phyloP scores from a whole-genome alignment of 371 early-diverging fungal species.

The Haplosporangium sp. region DNA sequence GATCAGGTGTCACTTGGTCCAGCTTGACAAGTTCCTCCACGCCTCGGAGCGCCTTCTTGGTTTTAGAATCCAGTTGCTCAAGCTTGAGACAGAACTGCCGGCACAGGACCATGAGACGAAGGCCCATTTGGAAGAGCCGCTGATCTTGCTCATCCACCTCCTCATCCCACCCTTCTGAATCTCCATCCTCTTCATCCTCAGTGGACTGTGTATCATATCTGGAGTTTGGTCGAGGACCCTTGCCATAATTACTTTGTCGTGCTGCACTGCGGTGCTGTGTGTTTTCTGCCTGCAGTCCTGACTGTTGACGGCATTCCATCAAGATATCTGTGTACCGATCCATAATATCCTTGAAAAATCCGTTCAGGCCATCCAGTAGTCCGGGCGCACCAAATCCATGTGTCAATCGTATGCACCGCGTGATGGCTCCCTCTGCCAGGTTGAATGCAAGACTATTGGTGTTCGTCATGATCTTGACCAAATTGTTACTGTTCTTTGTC shows the following conservation, averaged over 20 bases:
- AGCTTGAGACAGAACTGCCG: conserved; percentile 57
- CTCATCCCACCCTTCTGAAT: conserved; percentile 57
- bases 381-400: conserved; percentile 71
- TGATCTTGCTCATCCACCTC: conserved; percentile 51
- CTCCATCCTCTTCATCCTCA: conserved; percentile 50
- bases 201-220: conserved; percentile 19
- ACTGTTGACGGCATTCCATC: conserved; percentile 44
- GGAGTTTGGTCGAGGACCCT: conserved; percentile 3
- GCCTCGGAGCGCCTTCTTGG: conserved; percentile 54
- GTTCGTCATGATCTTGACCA: conserved; percentile 56
- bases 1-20: conserved; percentile 15
- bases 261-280: not conserved
- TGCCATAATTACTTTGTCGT: conserved; percentile 1
- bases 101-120: conserved; percentile 69
- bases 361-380: conserved; percentile 63
- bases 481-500: conserved; percentile 29
- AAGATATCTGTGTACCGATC: conserved; percentile 56
- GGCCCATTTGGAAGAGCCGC: conserved; percentile 67
- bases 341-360: conserved; percentile 60
- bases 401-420: conserved; percentile 69
- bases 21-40: conserved; percentile 53
- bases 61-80: conserved; percentile 56
- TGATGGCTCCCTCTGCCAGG: conserved; percentile 59
- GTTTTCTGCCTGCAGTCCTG: conserved; percentile 36
- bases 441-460: conserved; percentile 58